A percentile compares a stretch with the other conserved stretches of the same genome.
These are phyloP conservation scores for Capsicum rhomboideum DNA, from an alignment of 257 asterid genomes.

Conservation along the genomic window DNA sequence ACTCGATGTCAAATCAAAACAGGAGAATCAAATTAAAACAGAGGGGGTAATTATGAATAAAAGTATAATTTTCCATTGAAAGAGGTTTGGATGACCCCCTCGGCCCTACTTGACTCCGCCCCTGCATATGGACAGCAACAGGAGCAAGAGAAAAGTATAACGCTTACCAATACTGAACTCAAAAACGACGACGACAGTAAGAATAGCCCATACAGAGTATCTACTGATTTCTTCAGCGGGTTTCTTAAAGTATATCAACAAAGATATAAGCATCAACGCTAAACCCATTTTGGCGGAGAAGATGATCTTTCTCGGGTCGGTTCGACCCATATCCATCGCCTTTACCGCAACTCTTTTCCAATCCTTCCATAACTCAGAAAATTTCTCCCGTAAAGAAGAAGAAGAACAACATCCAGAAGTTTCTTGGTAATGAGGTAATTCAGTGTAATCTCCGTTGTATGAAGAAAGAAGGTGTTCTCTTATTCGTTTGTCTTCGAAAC, in stretches of 20 bases:
- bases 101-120: no score
- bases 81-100: no score
- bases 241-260: conserved; percentile 47
- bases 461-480: conserved; percentile 16
- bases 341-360: conserved; percentile 9
- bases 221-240: conserved; percentile 44
- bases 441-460: conserved; percentile 15
- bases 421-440: conserved; percentile 1
- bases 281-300: conserved; percentile 63
- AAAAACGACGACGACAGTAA: conserved; percentile 68
- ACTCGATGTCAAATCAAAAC: no score
- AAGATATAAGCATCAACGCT: conserved; percentile 53
- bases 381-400: not conserved
- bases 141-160: no score
- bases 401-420: conserved; percentile 8
- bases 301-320: conserved; percentile 57
- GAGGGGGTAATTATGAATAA: no score
- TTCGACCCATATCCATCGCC: conserved; percentile 51
- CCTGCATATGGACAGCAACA: no score
- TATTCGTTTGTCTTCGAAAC: conserved; percentile 22
- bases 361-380: conserved; percentile 9
- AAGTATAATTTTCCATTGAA: no score
- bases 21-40: no score
- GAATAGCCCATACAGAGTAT: conserved; percentile 67
- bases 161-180: conserved; percentile 80